These are phyloP conservation scores for Chaetomiaceae sp. DNA, from an alignment of 2,329 filamentous ascomycete species.

Conservation along the genomic window DNA sequence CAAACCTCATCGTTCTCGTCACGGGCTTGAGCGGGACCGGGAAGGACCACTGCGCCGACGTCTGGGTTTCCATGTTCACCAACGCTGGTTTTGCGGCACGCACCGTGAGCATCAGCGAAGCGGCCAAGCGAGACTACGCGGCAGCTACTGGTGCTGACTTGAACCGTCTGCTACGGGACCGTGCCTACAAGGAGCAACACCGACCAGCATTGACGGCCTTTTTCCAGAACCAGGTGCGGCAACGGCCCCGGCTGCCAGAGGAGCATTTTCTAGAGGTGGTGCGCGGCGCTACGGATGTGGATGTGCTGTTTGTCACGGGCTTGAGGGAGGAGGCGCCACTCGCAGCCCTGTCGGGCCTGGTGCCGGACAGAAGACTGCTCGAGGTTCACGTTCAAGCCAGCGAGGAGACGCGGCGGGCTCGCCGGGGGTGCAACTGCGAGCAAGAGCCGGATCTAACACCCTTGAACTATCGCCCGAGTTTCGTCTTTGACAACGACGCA, in stretches of 20 bases:
- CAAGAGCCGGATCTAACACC: conserved; percentile 18
- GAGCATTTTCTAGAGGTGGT: conserved; percentile 50
- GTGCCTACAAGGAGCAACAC: conserved; percentile 59
- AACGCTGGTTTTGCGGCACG: conserved; percentile 35
- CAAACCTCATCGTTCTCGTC: conserved; percentile 52
- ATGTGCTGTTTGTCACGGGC: conserved; percentile 58
- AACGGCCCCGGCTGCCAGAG: conserved; percentile 43
- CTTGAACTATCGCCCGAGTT: conserved; percentile 36
- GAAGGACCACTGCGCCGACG: conserved; percentile 55
- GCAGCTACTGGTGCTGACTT: conserved; percentile 44
- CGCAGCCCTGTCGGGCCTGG: conserved; percentile 48
- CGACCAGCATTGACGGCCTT: conserved; percentile 48
- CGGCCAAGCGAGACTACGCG: conserved; percentile 55
- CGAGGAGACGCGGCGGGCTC: conserved; percentile 32
- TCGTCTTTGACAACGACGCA: conserved; percentile 50
- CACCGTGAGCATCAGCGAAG: conserved; percentile 53
- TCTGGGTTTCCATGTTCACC: conserved; percentile 46
- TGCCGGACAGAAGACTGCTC: conserved; percentile 48
- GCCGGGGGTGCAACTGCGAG: not conserved
- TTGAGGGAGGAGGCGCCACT: conserved; percentile 59
- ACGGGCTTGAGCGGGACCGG: conserved; percentile 52
- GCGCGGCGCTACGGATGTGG: conserved; percentile 35
- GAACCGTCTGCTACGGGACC: conserved; percentile 46
- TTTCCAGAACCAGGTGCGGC: conserved; percentile 42
- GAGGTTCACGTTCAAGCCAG: conserved; percentile 48